Evolutionary conservation across 2,329 filamentous ascomycete genomes (phyloP).

Genomic region (Pseudocercospora musae): DNA sequence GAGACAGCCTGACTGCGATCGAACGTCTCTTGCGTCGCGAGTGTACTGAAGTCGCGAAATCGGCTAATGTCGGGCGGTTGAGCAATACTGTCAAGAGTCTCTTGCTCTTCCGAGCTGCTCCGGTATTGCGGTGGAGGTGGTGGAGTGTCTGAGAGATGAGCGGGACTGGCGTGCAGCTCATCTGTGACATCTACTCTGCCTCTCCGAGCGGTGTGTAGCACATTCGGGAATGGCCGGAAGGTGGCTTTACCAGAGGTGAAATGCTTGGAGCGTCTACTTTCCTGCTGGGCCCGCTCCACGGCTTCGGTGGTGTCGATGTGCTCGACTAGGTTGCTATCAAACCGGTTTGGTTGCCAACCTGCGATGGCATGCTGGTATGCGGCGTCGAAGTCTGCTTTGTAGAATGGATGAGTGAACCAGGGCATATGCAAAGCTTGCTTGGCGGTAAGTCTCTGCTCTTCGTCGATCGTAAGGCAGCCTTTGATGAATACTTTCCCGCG

Average conservation of each 20-base stretch:
- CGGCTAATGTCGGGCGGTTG: not conserved
- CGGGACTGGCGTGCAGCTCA: conserved; percentile 17
- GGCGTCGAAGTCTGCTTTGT: conserved; percentile 47
- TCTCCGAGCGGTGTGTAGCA: not conserved
- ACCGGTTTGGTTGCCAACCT: conserved; percentile 47
- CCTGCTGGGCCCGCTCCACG: conserved; percentile 1
- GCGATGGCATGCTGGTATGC: conserved; percentile 49
- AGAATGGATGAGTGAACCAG: conserved; percentile 56
- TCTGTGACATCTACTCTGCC: conserved; percentile 1
- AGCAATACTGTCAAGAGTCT: not conserved
- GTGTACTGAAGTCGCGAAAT: not conserved
- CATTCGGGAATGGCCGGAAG: not conserved
- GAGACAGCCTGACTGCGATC: not conserved
- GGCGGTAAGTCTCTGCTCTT: conserved; percentile 50
- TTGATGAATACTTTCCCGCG: conserved; percentile 54
- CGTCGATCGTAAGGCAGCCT: conserved; percentile 50
- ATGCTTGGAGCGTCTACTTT: conserved; percentile 11
- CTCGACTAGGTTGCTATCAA: conserved; percentile 12
- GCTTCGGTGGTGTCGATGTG: conserved; percentile 19
- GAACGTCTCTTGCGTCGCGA: not conserved
- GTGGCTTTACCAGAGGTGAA: conserved; percentile 4
- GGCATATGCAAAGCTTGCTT: conserved; percentile 52
- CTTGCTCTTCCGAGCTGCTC: not conserved
- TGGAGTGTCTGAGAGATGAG: conserved; percentile 1
- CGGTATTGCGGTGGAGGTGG: not conserved